Evolutionary conservation across 148 eudicot genomes (phyloP).

Genomic region (Camellia lanceoleosa): DNA sequence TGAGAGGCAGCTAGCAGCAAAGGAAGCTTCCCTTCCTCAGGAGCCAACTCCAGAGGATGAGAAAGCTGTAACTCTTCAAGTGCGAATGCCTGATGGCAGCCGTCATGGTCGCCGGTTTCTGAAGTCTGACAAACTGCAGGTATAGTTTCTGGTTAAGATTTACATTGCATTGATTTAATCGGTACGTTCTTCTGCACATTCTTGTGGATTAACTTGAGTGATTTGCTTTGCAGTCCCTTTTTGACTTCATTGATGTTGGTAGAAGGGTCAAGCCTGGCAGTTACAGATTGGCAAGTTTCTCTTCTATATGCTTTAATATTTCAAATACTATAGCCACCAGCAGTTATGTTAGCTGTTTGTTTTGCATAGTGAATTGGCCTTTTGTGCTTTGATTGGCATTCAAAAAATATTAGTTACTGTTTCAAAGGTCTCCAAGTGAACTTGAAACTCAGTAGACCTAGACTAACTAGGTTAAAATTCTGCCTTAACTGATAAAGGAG

Average conservation of each 20-base stretch:
- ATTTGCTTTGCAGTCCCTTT: conserved; percentile 58
- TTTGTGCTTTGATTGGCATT: neutral
- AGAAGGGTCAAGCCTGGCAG: conserved; percentile 75
- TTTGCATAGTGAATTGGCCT: neutral
- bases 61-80: conserved; percentile 78
- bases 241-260: conserved; percentile 87
- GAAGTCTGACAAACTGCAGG: conserved; percentile 85
- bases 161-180: neutral
- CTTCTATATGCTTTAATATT: conserved; percentile 6
- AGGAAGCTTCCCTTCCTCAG: conserved; percentile 91
- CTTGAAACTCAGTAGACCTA: neutral
- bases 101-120: conserved; percentile 81
- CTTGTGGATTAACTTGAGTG: conserved; percentile 17
- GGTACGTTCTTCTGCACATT: neutral
- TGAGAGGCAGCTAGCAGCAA: conserved; percentile 88
- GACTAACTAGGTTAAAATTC: neutral
- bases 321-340: neutral
- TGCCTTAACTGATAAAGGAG: neutral
- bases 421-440: neutral
- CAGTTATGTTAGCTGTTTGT: neutral
- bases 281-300: conserved; percentile 74
- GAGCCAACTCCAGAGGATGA: conserved; percentile 81
- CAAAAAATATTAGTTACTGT: neutral
- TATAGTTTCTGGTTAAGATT: conserved; percentile 23
- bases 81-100: conserved; percentile 93